Conservation (phyloP, 192 early-diverging fungal genomes). For the Coemansia sp. region DNA sequence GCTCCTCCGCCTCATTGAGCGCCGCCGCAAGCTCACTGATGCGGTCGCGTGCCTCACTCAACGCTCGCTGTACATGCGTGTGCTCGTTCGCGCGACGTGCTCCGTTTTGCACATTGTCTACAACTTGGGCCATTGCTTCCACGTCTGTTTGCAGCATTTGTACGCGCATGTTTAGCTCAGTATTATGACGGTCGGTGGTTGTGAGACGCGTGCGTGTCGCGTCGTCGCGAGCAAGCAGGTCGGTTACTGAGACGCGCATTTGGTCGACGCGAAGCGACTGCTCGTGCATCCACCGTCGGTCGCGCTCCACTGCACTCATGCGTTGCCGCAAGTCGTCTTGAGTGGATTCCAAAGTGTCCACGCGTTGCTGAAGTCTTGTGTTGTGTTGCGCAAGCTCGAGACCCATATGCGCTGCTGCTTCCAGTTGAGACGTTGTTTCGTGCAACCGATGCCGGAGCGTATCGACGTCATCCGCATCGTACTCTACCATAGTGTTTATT, state of each 20-base stretch:
- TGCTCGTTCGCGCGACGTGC: background rate
- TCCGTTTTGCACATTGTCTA: constrained; percentile 1
- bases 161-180: constrained; percentile 4
- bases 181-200: background rate
- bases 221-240: constrained; percentile 13
- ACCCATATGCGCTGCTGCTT: constrained; percentile 45
- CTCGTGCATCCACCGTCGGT: constrained; percentile 50
- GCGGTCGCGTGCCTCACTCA: constrained; percentile 8
- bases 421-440: constrained; percentile 35
- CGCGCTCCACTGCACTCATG: constrained; percentile 33
- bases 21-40: too few species aligned
- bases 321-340: constrained; percentile 37
- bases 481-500: background rate
- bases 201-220: too few species aligned
- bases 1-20: too few species aligned
- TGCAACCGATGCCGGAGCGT: constrained; percentile 28
- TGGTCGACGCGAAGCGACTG: constrained; percentile 50
- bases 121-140: constrained; percentile 11
- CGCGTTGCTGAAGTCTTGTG: constrained; percentile 21
- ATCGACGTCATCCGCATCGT: constrained; percentile 17
- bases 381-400: constrained; percentile 44
- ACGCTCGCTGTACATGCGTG: background rate
- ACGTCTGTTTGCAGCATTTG: constrained; percentile 29
- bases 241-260: constrained; percentile 21
- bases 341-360: constrained; percentile 8